phyloP scores from a whole-genome alignment of 805 yeast genomes.

The Starmera dryadoides region DNA sequence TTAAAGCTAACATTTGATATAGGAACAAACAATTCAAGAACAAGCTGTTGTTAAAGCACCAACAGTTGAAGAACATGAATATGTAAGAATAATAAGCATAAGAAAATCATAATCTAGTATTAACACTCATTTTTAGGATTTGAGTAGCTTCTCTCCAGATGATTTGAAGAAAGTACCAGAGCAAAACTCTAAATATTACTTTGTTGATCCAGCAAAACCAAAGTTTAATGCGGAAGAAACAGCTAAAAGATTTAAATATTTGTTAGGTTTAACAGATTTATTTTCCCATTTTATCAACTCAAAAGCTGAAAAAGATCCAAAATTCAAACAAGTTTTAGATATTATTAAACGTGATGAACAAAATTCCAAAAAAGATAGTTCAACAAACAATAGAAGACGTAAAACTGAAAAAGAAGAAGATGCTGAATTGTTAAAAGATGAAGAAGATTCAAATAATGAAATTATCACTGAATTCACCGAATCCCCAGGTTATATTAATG shows the following conservation, averaged over 20 bases:
- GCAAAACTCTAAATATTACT: constrained; percentile 19
- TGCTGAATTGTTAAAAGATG: constrained; percentile 62
- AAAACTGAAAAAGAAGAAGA: constrained; percentile 77
- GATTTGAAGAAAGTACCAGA: background rate
- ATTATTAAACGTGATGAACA: constrained; percentile 25
- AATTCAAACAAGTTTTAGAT: constrained; percentile 45
- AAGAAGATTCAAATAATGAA: constrained; percentile 27
- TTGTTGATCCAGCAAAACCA: constrained; percentile 26
- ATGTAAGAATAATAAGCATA: background rate
- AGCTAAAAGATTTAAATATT: constrained; percentile 57
- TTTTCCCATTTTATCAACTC: constrained; percentile 63
- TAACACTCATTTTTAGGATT: background rate
- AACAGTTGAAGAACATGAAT: background rate
- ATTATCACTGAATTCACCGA: constrained; percentile 68
- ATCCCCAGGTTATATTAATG: constrained; percentile 71
- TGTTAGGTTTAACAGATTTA: constrained; percentile 56
- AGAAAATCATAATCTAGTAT: background rate
- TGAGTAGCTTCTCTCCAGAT: constrained; percentile 1
- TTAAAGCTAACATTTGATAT: too few relatives aligned
- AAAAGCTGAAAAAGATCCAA: constrained; percentile 56
- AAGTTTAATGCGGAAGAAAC: constrained; percentile 51
- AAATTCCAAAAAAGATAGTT: constrained; percentile 9
- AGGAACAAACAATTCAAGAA: too few relatives aligned
- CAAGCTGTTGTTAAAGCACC: too few relatives aligned
- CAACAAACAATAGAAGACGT: constrained; percentile 42